Evolutionary conservation across 2,329 filamentous ascomycete genomes (phyloP).

Genomic region (Botryosphaeria dothidea): DNA sequence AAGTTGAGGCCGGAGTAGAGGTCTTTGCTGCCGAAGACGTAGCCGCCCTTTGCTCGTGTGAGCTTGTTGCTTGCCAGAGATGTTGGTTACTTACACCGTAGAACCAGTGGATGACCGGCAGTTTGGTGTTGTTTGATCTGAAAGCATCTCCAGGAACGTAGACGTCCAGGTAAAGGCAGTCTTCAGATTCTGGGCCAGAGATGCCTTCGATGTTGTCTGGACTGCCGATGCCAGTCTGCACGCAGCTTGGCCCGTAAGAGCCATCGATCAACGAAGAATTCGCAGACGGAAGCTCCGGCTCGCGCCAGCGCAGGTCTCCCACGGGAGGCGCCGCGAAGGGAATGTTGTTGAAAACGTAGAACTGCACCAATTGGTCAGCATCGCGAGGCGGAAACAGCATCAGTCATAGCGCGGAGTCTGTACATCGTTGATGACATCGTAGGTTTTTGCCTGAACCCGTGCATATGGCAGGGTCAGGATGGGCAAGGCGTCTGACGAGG

Average conservation of each 20-base stretch:
- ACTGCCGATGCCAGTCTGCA: constrained; percentile 4
- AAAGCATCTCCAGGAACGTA: constrained; percentile 48
- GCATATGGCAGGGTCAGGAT: constrained; percentile 36
- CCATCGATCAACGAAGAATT: background rate
- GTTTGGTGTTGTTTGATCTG: constrained; percentile 33
- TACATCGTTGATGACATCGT: constrained; percentile 25
- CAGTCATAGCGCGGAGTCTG: background rate
- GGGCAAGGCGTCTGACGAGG: constrained; percentile 26
- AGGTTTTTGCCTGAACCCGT: constrained; percentile 32
- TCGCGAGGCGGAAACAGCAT: background rate
- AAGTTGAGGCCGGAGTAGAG: constrained; percentile 42
- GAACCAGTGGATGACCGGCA: constrained; percentile 51
- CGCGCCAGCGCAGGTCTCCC: constrained; percentile 43
- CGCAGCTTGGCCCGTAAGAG: background rate
- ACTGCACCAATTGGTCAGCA: constrained; percentile 17
- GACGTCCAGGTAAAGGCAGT: constrained; percentile 55
- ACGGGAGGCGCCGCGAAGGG: constrained; percentile 47
- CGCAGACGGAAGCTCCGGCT: constrained; percentile 38
- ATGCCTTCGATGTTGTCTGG: background rate
- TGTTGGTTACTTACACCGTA: constrained; percentile 34
- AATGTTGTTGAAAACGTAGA: constrained; percentile 46
- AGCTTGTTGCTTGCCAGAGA: constrained; percentile 28
- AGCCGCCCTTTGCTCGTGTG: constrained; percentile 26
- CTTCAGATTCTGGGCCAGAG: constrained; percentile 34
- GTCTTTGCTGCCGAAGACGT: constrained; percentile 46